Percentiles rank a stretch among this genome's conserved stretches.
Conservation (phyloP, 306 rosid species). For the Acacia melanoxylon region DNA sequence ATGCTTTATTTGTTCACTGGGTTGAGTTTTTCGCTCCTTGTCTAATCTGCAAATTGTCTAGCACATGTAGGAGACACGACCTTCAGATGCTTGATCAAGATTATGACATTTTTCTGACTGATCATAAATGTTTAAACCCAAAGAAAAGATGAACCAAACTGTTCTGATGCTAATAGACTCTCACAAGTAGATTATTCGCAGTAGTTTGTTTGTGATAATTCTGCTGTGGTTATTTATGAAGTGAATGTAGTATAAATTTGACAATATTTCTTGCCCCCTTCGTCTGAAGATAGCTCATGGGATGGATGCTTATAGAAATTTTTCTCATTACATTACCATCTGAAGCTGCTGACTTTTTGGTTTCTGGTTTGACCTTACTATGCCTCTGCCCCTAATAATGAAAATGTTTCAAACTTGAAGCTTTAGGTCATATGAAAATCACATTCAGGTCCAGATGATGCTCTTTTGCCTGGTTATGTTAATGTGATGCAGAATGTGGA, state of each 20-base stretch:
- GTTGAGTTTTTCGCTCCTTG: neutral
- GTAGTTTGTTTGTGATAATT: neutral
- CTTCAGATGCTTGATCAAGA: no score
- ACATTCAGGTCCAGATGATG: conserved; percentile 29
- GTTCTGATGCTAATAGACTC: neutral
- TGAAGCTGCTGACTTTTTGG: neutral
- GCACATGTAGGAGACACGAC: no score
- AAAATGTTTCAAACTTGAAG: conserved; percentile 1
- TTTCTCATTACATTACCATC: conserved; percentile 2
- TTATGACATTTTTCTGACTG: no score
- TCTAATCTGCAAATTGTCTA: neutral
- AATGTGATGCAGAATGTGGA: conserved; percentile 58
- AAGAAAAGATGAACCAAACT: neutral
- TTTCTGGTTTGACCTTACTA: conserved; percentile 8
- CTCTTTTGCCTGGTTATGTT: conserved; percentile 30
- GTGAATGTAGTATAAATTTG: neutral
- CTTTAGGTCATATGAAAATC: conserved; percentile 1
- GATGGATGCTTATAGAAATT: neutral
- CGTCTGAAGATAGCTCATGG: neutral
- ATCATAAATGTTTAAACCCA: no score
- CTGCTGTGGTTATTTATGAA: neutral
- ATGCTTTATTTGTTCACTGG: neutral
- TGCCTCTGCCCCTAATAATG: neutral
- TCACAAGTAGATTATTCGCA: neutral
- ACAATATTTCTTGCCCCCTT: neutral